Evolutionary conservation across 306 rosid genomes (phyloP).

Genomic region (Parietaria judaica): DNA sequence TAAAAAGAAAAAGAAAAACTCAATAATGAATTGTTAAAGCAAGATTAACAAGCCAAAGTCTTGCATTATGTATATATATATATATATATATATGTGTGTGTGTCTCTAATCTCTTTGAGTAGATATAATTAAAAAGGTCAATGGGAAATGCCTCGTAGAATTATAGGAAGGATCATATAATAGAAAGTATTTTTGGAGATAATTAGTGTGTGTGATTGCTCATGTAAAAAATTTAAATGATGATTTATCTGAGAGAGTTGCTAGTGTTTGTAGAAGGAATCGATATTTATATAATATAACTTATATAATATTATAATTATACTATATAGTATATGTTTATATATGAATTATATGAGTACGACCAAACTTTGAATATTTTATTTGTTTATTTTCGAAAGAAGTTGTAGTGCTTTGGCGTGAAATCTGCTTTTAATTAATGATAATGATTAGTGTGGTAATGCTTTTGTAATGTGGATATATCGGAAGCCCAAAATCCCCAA

Average conservation of each 20-base stretch:
- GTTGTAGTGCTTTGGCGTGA: too few relatives aligned
- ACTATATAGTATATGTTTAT: too few relatives aligned
- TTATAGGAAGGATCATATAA: constrained; percentile 2
- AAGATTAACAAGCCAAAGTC: background rate
- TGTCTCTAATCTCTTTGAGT: background rate
- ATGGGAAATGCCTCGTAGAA: constrained; percentile 24
- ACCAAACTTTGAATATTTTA: too few relatives aligned
- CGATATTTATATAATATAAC: too few relatives aligned
- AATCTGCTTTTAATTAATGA: too few relatives aligned
- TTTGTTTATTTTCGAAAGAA: too few relatives aligned
- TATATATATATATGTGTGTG: background rate
- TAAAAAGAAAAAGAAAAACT: constrained; percentile 17
- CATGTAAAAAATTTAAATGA: background rate
- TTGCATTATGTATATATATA: background rate
- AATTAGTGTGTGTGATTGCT: constrained; percentile 22
- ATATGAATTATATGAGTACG: too few relatives aligned
- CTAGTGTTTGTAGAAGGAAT: too few relatives aligned
- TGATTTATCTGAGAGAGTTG: background rate
- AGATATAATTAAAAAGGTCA: constrained; percentile 20
- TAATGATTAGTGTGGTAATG: too few relatives aligned
- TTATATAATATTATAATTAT: too few relatives aligned
- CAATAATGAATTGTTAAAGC: background rate
- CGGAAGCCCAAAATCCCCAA: too few relatives aligned
- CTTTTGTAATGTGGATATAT: too few relatives aligned
- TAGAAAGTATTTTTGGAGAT: constrained; percentile 36